Evolutionary conservation across 192 early-diverging fungal genomes (phyloP), one percentile per base, ranked within the genome.

Genomic region (Dimargaris cristalligena): DNA sequence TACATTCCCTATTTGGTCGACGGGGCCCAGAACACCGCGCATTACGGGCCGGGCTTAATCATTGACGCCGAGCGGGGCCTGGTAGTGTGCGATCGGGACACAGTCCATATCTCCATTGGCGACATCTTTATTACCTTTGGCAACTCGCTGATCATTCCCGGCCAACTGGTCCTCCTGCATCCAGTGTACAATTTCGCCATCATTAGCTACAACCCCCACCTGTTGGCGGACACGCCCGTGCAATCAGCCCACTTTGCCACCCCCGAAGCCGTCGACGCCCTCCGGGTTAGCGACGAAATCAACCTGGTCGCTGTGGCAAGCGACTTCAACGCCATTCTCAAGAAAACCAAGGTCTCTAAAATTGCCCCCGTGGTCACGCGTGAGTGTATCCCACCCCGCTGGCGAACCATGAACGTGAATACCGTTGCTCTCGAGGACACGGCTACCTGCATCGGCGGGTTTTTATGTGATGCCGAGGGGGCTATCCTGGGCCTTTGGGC

Each of bases 151-250:
- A 83, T 88, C 44, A 84, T 97, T 60, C 92, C 90, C 0, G 94
- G 80, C 22, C 81, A 80, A 60, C 69, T 92, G 44, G 62, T 84
- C 6, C 90, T 88, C 60, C 51, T 89, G 44, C 94, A 97, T 58
- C 94, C 92, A 1, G 81, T 82, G 1, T 86, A 91, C 63, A 94
- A 91, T 74, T 87, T 87, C 74, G 82, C 84, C 1, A 75, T 97
- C 34, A 33, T 97, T 13, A 78, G 79, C 33, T 97, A 90, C 63
- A 84, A 97, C 51, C 75, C 88, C 26, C 61, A 56, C 14, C 70
- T 85, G 8, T 64, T 93, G 54, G 90, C 86, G 22, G 65, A 80
- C 9, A 90, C 87, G 9, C 84, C 90, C 18, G 80, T 93, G 13
- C 61, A 68, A 32, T 64, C 80, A 3, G 74, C 80, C 3, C 68